Conservation (phyloP, 306 rosid species). For the Echinosophora koreensis region DNA sequence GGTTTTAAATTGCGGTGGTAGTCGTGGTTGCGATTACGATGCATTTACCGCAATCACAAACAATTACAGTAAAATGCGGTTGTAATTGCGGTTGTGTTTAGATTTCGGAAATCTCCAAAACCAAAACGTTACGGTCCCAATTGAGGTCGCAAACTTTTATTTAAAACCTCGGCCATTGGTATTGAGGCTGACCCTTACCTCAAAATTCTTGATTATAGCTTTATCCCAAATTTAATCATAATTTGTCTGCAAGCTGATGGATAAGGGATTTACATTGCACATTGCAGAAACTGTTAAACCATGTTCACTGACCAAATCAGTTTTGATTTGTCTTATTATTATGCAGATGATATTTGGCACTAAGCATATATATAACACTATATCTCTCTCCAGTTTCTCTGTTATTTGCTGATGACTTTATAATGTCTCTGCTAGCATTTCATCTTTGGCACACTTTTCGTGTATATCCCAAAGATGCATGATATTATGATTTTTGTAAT, state of each 20-base stretch:
- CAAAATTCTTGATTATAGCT: background rate
- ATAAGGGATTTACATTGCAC: background rate
- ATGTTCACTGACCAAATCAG: background rate
- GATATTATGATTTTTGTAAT: slow-evolving; percentile 7
- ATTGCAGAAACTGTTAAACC: background rate
- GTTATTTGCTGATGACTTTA: background rate
- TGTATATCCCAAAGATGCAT: background rate
- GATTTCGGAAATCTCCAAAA: too few species aligned
- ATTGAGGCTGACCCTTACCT: too few species aligned
- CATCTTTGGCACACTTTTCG: background rate
- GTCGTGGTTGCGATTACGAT: too few species aligned
- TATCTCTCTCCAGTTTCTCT: background rate
- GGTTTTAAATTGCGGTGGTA: too few species aligned
- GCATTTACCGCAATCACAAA: too few species aligned
- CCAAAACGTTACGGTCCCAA: too few species aligned
- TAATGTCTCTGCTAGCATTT: background rate
- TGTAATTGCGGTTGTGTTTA: too few species aligned
- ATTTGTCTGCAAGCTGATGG: background rate
- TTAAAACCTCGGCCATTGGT: too few species aligned
- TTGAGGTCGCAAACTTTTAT: too few species aligned
- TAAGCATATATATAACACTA: background rate
- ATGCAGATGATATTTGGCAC: background rate
- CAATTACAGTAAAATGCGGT: too few species aligned
- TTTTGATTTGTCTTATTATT: background rate
- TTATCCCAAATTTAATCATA: background rate